These are phyloP conservation scores for Tolypocladium sp. DNA, from an alignment of 2,329 filamentous ascomycete genomes.

Conservation along the genomic window DNA sequence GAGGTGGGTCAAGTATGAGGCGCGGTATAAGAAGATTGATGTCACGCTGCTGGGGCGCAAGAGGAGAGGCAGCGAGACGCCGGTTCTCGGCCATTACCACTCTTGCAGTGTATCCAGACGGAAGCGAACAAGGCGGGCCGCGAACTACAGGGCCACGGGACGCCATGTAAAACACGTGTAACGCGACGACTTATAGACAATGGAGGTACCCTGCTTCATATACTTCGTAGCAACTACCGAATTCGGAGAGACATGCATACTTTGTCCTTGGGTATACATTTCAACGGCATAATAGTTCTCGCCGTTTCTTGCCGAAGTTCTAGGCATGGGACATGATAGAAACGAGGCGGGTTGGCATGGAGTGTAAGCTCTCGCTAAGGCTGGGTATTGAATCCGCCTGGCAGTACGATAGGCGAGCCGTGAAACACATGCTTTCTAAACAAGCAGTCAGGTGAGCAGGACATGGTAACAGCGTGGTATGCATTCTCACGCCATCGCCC, in stretches of 20 bases:
- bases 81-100: conserved; percentile 21
- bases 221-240: not conserved
- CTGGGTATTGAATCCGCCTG: not conserved
- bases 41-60: conserved; percentile 21
- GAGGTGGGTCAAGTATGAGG: conserved; percentile 39
- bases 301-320: not conserved
- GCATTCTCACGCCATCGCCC: not conserved
- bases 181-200: not conserved
- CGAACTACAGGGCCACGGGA: not conserved
- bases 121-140: not conserved
- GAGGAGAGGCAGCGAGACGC: conserved; percentile 4
- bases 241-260: not conserved
- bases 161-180: not conserved
- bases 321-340: not conserved
- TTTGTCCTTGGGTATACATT: not conserved
- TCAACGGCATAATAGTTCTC: not conserved
- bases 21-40: conserved; percentile 42
- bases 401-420: not conserved
- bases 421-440: not conserved
- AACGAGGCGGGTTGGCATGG: not conserved
- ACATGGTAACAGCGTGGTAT: not conserved
- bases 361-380: not conserved
- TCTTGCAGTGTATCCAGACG: not conserved
- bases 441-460: not conserved
- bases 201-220: not conserved